Conservation (phyloP, 2,329 filamentous ascomycete genomes). For the Ceratocystis papillata region DNA sequence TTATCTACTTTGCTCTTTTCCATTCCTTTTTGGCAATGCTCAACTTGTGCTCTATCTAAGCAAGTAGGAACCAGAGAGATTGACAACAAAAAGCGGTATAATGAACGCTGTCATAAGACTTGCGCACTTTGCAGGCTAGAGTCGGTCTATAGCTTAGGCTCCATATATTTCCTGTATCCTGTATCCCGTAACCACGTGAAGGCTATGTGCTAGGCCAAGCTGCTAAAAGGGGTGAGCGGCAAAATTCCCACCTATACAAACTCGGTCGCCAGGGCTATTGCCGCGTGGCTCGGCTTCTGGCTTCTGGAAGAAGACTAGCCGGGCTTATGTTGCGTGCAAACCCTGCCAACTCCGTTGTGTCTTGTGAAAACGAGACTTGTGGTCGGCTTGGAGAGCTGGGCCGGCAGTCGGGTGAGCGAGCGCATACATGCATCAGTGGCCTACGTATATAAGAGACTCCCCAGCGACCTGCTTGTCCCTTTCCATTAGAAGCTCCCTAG, state of each 20-base stretch:
- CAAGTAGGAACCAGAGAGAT: not conserved
- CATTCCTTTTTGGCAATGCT: not conserved
- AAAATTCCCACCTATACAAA: not conserved
- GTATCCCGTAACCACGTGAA: not conserved
- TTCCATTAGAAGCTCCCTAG: not conserved
- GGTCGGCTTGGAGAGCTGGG: not conserved
- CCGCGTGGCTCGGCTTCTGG: slow-evolving; percentile 8
- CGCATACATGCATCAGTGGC: not conserved
- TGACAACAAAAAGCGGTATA: too few species aligned
- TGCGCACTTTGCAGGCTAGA: not conserved
- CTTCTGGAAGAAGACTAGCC: slow-evolving; percentile 5
- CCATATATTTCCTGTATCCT: not conserved
- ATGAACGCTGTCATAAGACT: too few species aligned
- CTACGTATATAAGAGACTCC: not conserved
- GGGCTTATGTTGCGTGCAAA: not conserved
- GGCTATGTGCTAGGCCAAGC: not conserved
- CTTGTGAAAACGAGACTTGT: slow-evolving; percentile 9
- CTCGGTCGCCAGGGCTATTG: slow-evolving; percentile 13
- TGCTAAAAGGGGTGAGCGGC: slow-evolving; percentile 2
- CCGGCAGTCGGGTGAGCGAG: not conserved
- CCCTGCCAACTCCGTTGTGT: not conserved
- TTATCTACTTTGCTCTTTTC: too few species aligned
- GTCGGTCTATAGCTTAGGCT: not conserved
- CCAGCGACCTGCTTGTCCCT: not conserved
- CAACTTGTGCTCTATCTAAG: not conserved